Percentiles rank a stretch among this genome's conserved stretches.
These are phyloP conservation scores for Magnolia kwangsiensis DNA, from an alignment of 164 flowering plant genomes.

Conservation along the genomic window DNA sequence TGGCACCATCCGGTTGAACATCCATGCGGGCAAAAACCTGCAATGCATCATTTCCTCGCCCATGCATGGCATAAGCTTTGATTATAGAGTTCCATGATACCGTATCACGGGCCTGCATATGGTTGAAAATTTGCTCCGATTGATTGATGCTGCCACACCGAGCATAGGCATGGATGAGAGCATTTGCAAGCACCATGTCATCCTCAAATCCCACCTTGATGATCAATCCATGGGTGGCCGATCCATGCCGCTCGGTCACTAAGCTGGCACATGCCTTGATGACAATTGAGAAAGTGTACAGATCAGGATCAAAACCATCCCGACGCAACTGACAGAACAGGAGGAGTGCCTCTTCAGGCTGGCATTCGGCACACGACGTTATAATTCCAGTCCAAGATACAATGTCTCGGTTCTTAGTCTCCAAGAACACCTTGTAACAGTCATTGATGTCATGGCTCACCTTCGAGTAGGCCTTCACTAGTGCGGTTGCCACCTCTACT, in stretches of 20 bases:
- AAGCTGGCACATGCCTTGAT: conserved; percentile 74
- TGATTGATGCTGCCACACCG: conserved; percentile 56
- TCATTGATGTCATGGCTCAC: conserved; percentile 40
- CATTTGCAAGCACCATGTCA: conserved; percentile 49
- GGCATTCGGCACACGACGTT: conserved; percentile 45
- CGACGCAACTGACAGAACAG: conserved; percentile 39
- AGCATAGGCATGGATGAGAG: conserved; percentile 69
- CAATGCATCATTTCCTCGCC: conserved; percentile 51
- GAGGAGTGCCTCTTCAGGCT: conserved; percentile 48
- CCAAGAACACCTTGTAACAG: conserved; percentile 49
- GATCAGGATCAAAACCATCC: conserved; percentile 47
- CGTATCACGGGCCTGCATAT: conserved; percentile 37
- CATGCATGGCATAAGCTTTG: conserved; percentile 73
- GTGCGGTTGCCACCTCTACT: conserved; percentile 51
- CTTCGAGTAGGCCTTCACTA: conserved; percentile 60
- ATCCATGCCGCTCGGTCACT: conserved; percentile 47
- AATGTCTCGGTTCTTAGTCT: conserved; percentile 42
- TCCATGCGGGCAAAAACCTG: conserved; percentile 47
- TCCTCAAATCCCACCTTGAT: conserved; percentile 44
- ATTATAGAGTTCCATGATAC: conserved; percentile 84
- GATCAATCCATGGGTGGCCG: conserved; percentile 46
- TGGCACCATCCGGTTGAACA: conserved; percentile 52
- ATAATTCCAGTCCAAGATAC: conserved; percentile 77
- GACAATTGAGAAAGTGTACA: conserved; percentile 51
- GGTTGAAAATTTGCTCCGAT: conserved; percentile 46